Conservation (phyloP, 352 stramenopile species). For the Phytophthora fragariae region DNA sequence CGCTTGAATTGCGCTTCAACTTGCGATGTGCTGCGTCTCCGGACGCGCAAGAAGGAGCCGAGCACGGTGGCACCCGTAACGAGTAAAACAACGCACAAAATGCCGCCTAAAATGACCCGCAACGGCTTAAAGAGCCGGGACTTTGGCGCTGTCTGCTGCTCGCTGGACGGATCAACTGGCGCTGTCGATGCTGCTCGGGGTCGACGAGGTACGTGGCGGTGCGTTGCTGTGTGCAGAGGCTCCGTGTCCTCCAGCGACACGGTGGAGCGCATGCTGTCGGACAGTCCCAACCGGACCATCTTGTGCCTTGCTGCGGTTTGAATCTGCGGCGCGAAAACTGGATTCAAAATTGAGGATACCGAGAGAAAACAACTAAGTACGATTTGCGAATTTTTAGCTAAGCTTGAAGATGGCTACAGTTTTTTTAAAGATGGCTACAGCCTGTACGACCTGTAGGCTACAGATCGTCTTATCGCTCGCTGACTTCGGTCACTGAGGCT, state of each 20-base stretch:
- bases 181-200: conserved; percentile 5
- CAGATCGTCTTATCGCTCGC: background rate
- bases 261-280: conserved; percentile 51
- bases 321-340: conserved; percentile 31
- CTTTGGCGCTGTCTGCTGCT: conserved; percentile 17
- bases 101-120: conserved; percentile 11
- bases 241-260: conserved; percentile 31
- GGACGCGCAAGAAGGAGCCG: background rate
- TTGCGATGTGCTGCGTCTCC: background rate
- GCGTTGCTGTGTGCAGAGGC: conserved; percentile 15
- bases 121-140: conserved; percentile 13
- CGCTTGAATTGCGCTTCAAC: conserved; percentile 34
- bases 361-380: conserved; percentile 9
- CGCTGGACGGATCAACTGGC: background rate
- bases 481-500: background rate
- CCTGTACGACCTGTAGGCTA: background rate
- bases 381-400: background rate
- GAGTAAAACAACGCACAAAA: conserved; percentile 28
- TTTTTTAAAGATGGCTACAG: background rate
- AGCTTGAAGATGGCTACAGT: background rate
- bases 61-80: conserved; percentile 8
- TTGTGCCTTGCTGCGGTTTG: background rate
- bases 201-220: conserved; percentile 13
- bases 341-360: conserved; percentile 27
- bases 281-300: conserved; percentile 46